phyloP scores from a whole-genome alignment of 192 early-diverging fungal species.

The Borealophlyctis nickersoniae region DNA sequence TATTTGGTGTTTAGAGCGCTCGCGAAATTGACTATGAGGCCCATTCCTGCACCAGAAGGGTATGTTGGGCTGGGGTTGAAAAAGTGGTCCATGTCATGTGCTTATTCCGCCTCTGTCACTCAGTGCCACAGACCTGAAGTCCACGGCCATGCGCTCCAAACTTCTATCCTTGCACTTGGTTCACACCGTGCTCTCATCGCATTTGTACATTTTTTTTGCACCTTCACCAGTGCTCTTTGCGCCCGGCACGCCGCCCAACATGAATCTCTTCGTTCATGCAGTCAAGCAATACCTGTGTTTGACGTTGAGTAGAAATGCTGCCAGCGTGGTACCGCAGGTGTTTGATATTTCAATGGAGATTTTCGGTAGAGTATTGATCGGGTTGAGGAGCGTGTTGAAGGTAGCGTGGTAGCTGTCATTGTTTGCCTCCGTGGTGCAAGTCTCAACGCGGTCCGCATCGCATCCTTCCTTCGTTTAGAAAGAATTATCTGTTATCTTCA shows the following conservation, averaged over 20 bases:
- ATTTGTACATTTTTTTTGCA: conserved; percentile 70
- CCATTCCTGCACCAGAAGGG: conserved; percentile 60
- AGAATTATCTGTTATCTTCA: conserved; percentile 86
- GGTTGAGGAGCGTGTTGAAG: conserved; percentile 70
- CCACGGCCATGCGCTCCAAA: conserved; percentile 80
- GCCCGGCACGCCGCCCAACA: conserved; percentile 25
- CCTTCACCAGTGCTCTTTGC: conserved; percentile 49
- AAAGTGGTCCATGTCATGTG: neutral
- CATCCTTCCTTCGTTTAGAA: too few relatives aligned
- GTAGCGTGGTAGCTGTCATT: conserved; percentile 33
- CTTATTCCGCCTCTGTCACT: conserved; percentile 10
- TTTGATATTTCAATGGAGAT: conserved; percentile 82
- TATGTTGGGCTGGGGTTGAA: conserved; percentile 13
- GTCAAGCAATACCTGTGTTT: conserved; percentile 85
- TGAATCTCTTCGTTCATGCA: conserved; percentile 73
- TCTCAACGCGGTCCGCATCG: neutral
- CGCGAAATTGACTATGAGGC: conserved; percentile 86
- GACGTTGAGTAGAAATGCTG: conserved; percentile 77
- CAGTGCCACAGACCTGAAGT: conserved; percentile 69
- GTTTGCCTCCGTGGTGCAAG: too few relatives aligned
- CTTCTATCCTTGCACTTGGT: conserved; percentile 80
- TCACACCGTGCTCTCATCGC: conserved; percentile 67
- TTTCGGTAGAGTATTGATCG: conserved; percentile 72
- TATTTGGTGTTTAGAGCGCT: conserved; percentile 83
- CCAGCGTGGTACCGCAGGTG: conserved; percentile 70